A percentile compares a stretch with the other conserved stretches of the same genome.
Conservation (phyloP, 73 alveolate species). For the Paramecium octaurelia region DNA sequence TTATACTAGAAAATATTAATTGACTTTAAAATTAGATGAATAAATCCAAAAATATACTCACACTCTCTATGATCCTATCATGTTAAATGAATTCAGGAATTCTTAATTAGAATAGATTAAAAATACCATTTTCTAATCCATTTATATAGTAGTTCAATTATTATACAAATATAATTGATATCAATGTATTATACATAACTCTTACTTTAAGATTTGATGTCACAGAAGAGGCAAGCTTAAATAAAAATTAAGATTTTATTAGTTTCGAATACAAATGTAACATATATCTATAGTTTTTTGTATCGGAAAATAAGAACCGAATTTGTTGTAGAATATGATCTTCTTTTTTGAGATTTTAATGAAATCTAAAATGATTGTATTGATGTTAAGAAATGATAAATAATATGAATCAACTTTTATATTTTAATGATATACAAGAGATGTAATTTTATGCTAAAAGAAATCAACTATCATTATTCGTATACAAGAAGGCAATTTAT, state of each 20-base stretch:
- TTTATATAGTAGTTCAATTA: too few species aligned
- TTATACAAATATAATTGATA: not conserved
- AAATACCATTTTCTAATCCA: not conserved
- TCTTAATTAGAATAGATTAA: not conserved
- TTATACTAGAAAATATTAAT: not conserved
- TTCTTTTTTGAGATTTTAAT: not conserved
- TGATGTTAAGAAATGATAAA: not conserved
- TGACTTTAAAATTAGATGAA: not conserved
- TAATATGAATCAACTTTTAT: conserved; percentile 22
- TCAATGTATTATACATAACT: too few species aligned
- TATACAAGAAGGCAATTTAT: not conserved
- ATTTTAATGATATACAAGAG: conserved; percentile 34
- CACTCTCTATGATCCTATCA: too few species aligned
- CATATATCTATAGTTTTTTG: too few species aligned
- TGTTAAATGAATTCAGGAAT: not conserved
- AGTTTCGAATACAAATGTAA: too few species aligned
- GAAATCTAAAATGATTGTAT: not conserved
- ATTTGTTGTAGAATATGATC: not conserved
- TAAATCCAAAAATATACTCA: not conserved
- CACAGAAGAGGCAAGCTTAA: not conserved
- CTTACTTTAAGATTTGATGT: too few species aligned
- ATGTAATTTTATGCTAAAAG: not conserved
- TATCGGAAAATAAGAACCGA: too few species aligned
- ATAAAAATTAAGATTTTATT: too few species aligned
- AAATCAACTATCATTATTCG: not conserved